phyloP scores from a whole-genome alignment of 2,329 filamentous ascomycete genomes.

The Botrytis hyacinthi region DNA sequence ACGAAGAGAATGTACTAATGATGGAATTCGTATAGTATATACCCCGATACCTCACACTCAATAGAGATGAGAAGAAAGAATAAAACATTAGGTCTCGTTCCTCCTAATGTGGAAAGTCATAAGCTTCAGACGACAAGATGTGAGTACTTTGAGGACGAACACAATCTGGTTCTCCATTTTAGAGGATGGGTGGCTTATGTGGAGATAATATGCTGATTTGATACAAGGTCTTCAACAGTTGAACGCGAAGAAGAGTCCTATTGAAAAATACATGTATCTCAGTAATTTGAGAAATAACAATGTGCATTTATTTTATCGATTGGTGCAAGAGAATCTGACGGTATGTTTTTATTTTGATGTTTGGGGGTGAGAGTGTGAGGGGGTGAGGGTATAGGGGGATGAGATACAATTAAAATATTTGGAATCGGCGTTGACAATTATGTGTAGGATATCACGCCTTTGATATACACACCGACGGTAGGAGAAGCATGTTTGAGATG shows the following conservation, averaged over 20 bases:
- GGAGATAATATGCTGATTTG: neutral
- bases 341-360: slow-evolving; percentile 23
- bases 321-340: slow-evolving; percentile 34
- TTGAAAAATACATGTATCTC: slow-evolving; percentile 38
- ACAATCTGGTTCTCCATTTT: neutral
- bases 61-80: slow-evolving; percentile 31
- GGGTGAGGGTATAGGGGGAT: too few species aligned
- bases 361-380: too few species aligned
- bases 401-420: neutral
- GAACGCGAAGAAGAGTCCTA: slow-evolving; percentile 32
- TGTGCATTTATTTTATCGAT: slow-evolving; percentile 36
- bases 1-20: neutral
- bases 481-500: slow-evolving; percentile 72
- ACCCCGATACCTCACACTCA: slow-evolving; percentile 35
- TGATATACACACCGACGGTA: slow-evolving; percentile 62
- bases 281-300: slow-evolving; percentile 36
- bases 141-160: slow-evolving; percentile 21
- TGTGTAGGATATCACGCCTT: slow-evolving; percentile 46
- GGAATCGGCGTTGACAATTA: neutral
- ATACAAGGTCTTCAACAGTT: slow-evolving; percentile 36
- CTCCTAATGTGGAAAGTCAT: slow-evolving; percentile 35
- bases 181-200: neutral
- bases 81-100: slow-evolving; percentile 34
- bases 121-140: slow-evolving; percentile 35
- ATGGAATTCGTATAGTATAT: slow-evolving; percentile 1